A percentile compares a stretch with the other conserved stretches of the same genome.
These are phyloP conservation scores for Tetramitus jugosus DNA, from an alignment of 208 protist species.

Conservation along the genomic window DNA sequence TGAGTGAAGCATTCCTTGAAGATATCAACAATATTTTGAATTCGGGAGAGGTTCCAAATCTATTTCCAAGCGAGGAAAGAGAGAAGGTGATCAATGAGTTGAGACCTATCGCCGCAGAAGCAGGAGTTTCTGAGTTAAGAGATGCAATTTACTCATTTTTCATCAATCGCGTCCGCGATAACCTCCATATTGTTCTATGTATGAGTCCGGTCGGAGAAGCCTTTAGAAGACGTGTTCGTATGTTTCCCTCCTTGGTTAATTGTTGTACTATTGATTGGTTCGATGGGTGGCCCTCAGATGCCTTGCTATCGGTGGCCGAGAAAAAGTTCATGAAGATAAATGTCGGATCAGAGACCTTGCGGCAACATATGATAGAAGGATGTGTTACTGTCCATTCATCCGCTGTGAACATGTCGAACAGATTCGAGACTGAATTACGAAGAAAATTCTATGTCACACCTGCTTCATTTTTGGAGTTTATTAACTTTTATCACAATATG, in stretches of 20 bases:
- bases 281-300: constrained; percentile 85
- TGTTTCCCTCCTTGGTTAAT: constrained; percentile 95
- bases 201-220: constrained; percentile 89
- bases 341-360: constrained; percentile 49
- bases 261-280: constrained; percentile 97
- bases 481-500: constrained; percentile 71
- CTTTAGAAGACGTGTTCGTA: constrained; percentile 83
- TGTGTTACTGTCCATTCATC: constrained; percentile 79
- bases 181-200: constrained; percentile 88
- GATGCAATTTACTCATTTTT: constrained; percentile 83
- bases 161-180: constrained; percentile 76
- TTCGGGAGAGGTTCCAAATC: constrained; percentile 88
- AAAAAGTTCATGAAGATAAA: constrained; percentile 54
- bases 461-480: constrained; percentile 85
- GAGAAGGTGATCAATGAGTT: constrained; percentile 80
- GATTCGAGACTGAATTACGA: constrained; percentile 83
- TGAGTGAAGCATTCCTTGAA: constrained; percentile 88
- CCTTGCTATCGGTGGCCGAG: constrained; percentile 73
- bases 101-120: constrained; percentile 61
- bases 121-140: constrained; percentile 80
- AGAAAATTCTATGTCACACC: constrained; percentile 90
- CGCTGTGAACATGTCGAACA: constrained; percentile 63
- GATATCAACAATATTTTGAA: constrained; percentile 96
- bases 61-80: constrained; percentile 88
- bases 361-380: constrained; percentile 60